Base-by-base conservation (phyloP, 176 grass and related monocot genomes). In the Triticum dicoccoides region DNA sequence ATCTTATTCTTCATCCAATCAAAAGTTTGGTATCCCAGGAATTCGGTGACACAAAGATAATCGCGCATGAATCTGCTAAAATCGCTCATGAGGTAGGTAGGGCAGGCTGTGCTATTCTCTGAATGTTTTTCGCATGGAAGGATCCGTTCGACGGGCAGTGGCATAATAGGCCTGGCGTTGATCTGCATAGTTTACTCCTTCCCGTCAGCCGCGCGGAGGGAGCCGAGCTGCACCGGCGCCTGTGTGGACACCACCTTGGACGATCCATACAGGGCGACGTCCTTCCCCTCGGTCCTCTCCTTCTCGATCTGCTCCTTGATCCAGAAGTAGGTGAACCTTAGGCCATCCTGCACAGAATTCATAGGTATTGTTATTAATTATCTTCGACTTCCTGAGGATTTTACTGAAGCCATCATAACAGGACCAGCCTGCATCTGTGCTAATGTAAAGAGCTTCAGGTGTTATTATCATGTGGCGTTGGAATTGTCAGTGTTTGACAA, bases 261-360 rank as follows among this genome's bases (percentile, higher is more conserved):
- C 5, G 95, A 90, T 74, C 95, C 95, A 0, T 97, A 97, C 56
- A 65, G 41, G 54, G 54, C 0, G 92, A 91, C 47, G 93, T 93
- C 89, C 9, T 63, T 11, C 8, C 95, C 95, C 9, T 76, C 29
- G 0, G 79, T 49, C 88, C 90, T 92, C 67, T 95, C 95, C 77
- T 92, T 93, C 76, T 95, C 95, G 2, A 98, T 84, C 70, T 98
- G 95, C 74, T 98, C 95, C 83, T 93, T 98, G 78, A 98, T 98
- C 95, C 95, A 98, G 80, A 89, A 98, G 83, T 98, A 98, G 10
- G 95, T 98, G 77, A 98, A 83, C 61, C 83, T 98, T 73, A 98
- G 82, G 8, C 95, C 95, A 29, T 98, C 93, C 95, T 95, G 80
- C 83, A 73, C 23, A 29, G 4, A 20, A 32, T 68, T 83, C 47